A percentile compares a stretch with the other conserved stretches of the same genome.
Evolutionary conservation across 495 filamentous ascomycete species (phyloP).

Genomic region (Lophiotrema nucula): DNA sequence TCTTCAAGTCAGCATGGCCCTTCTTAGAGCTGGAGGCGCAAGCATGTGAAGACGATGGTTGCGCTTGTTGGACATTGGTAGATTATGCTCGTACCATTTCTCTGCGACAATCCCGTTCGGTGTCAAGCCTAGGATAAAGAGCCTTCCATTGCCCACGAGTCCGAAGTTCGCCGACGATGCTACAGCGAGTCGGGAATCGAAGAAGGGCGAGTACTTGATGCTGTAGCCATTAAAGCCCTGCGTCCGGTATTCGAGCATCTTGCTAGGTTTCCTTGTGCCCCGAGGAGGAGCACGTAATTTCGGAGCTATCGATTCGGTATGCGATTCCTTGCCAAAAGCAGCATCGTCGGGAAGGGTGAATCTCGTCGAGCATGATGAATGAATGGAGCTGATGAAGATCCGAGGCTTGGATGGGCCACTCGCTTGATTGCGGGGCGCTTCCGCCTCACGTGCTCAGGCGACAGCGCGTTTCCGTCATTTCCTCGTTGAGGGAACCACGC

Average conservation of each 20-base stretch:
- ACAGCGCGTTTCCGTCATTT: too few species aligned
- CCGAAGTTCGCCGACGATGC: conserved; percentile 88
- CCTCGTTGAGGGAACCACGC: too few species aligned
- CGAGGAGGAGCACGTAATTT: too few species aligned
- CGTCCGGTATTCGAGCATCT: conserved; percentile 90
- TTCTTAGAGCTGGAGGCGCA: too few species aligned
- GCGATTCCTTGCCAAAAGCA: not conserved
- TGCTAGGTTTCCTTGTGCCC: not conserved
- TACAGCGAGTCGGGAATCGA: conserved; percentile 88
- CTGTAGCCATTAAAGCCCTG: conserved; percentile 91
- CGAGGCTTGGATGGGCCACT: not conserved
- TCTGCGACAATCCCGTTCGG: conserved; percentile 77
- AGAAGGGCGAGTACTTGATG: conserved; percentile 97
- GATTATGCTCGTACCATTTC: conserved; percentile 59
- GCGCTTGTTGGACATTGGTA: not conserved
- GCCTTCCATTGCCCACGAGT: conserved; percentile 89
- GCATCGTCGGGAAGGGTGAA: not conserved
- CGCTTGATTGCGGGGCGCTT: not conserved
- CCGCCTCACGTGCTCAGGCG: not conserved
- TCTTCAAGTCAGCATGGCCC: not conserved
- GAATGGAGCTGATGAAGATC: too few species aligned
- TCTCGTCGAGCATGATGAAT: too few species aligned
- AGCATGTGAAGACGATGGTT: not conserved
- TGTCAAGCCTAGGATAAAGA: conserved; percentile 78
- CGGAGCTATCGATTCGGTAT: not conserved